Base-by-base conservation (phyloP, 306 rosid genomes). In the Psophocarpus tetragonolobus region DNA sequence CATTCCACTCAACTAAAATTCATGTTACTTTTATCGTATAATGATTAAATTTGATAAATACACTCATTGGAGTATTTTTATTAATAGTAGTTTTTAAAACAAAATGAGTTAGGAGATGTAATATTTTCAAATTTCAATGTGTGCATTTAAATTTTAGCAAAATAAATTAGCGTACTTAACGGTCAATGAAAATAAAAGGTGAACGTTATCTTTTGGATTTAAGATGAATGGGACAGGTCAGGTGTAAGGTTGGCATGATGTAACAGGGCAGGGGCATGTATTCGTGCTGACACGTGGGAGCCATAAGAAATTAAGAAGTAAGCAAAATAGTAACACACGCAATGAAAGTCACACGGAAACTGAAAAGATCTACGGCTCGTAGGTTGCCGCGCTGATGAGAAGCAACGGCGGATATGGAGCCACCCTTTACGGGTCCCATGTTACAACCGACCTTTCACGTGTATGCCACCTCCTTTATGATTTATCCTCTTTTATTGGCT, bases 351-450 rank as follows among this genome's bases (percentile, higher is more conserved):
- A 45, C 3, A 38, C 9, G n/a, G 21, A 73, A 10, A 23, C 30
- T 23, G 61, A 54, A 26, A 2, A 5, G 42, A 72, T 82, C 66
- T 3, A 78, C 77, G 86, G 83, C 3, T 68, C 12, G 2, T 44
- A 60, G n/a, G 74, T 11, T 44, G 76, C 86, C 83, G 13, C 77
- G 66, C 8, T 13, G 3, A 5, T 13, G 17, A 29, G 5, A 27
- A 61, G 39, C 83, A 8, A 63, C 81, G 82, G 85, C 44, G n/a
- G 3, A 0, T 79, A 75, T 87, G 53, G 15, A 71, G 79, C 63
- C 79, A 36, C 20, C 36, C 33, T 78, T 39, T 20, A 29, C 14
- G 33, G 70, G 38, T 35, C 63, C 30, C 58, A 45, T 20, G 58
- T 29, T 29, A 42, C 57, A 29, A 54, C 82, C 82, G 75, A 18